Base-by-base conservation (phyloP, 345 rosid species). In the Gynandropsis gynandra region DNA sequence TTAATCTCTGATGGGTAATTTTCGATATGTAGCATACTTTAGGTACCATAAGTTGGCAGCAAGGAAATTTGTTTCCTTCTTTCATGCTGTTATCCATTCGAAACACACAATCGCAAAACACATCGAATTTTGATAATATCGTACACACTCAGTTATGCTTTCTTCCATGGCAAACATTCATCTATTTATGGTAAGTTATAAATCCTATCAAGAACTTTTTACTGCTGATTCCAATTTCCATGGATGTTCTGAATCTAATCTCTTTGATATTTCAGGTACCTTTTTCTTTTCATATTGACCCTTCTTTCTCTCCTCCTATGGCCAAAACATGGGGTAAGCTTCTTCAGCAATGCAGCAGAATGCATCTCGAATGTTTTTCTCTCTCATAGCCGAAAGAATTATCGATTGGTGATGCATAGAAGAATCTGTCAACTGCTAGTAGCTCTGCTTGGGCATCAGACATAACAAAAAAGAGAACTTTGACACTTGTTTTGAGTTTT, bases 1-100 rank as follows among this genome's bases (percentile, higher is more conserved):
- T 29, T 44, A 54, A 21, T 53, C 47, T 59, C 34, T 66, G 61
- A 53, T 52, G 52, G 21, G 20, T 10, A 21, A 20, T 24, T 41
- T 53, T 14, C 39, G 46, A n/a, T 58, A 17, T 74, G 73, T 90
- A 89, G 96, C 93, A 81, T 59, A 86, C 97, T 45, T 20, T 86
- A 55, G 96, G 97, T 64, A 89, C 94, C 13, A 29, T 83, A 63
- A 86, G 92, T 65, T 90, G 98, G 98, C 98, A 86, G 79, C 88
- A 80, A 69, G 98, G 98, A 40, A 90, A 90, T 71, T 67, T 81
- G 59, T 76, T 81, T 74, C 95, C 98, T 0, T 90, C 98, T 35
- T 90, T 90, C 77, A 83, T 86, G 96, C 85, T 90, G 41, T 65
- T 90, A 60, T 86, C 95, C 42, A 78, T 65, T 52, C 67, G 72